These are phyloP conservation scores for Jimgerdemannia lactiflua DNA, from an alignment of 192 early-diverging fungal genomes.

Conservation along the genomic window DNA sequence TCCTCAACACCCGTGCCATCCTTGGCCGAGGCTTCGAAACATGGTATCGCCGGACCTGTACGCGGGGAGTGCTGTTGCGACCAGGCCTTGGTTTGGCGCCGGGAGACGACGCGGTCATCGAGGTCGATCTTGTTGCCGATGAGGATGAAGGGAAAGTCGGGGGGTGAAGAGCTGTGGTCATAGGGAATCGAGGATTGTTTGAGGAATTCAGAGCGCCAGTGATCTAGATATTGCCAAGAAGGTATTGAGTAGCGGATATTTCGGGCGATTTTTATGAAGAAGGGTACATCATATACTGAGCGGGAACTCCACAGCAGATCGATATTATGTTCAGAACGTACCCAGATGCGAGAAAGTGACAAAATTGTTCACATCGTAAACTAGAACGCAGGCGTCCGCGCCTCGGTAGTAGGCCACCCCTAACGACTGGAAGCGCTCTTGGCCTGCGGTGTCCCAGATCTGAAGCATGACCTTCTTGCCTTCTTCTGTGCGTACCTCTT, in stretches of 20 bases:
- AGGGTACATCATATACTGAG: too few species aligned
- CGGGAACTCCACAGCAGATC: not conserved
- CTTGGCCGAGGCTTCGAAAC: slow-evolving; percentile 97
- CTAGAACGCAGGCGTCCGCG: slow-evolving; percentile 95
- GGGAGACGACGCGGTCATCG: slow-evolving; percentile 78
- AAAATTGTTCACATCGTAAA: slow-evolving; percentile 91
- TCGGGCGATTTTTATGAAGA: not conserved
- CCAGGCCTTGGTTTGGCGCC: slow-evolving; percentile 59
- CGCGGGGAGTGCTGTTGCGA: slow-evolving; percentile 68
- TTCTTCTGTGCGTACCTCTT: slow-evolving; percentile 87
- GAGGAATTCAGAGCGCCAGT: slow-evolving; percentile 95
- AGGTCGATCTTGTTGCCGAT: slow-evolving; percentile 98
- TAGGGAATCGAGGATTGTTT: slow-evolving; percentile 68
- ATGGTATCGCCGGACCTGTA: slow-evolving; percentile 86
- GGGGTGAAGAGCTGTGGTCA: slow-evolving; percentile 61
- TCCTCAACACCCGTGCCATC: slow-evolving; percentile 94
- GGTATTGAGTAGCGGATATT: not conserved
- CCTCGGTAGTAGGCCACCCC: slow-evolving; percentile 98
- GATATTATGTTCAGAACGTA: slow-evolving; percentile 1
- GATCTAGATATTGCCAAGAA: slow-evolving; percentile 33
- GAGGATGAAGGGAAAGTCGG: slow-evolving; percentile 97
- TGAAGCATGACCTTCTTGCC: slow-evolving; percentile 63
- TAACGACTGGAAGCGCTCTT: slow-evolving; percentile 94
- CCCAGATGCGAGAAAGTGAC: slow-evolving; percentile 88
- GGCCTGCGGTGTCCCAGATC: slow-evolving; percentile 97